phyloP scores from a whole-genome alignment of 768 basidiomycete genomes.

The Podaxis sp. region DNA sequence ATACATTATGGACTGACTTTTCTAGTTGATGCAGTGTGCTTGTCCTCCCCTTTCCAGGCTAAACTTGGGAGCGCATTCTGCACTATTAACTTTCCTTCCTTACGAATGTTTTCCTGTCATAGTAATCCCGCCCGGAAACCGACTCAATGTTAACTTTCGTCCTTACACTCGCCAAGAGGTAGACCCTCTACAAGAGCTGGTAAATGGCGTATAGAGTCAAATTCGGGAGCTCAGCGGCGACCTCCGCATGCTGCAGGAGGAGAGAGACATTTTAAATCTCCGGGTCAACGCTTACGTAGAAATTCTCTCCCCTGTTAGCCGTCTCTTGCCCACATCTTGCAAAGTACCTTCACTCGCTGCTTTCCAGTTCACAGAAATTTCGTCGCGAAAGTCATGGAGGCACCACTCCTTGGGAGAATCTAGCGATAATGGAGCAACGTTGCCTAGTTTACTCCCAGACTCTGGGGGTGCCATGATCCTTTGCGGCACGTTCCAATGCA shows the following conservation, averaged over 20 bases:
- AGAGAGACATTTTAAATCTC: neutral
- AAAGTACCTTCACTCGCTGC: constrained; percentile 19
- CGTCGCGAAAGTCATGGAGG: constrained; percentile 15
- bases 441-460: constrained; percentile 13
- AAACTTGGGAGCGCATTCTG: no score
- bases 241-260: neutral
- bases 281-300: neutral
- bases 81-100: no score
- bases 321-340: constrained; percentile 19
- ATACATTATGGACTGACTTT: no score
- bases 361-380: constrained; percentile 18
- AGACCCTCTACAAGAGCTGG: neutral
- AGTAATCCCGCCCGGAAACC: no score
- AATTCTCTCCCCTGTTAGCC: constrained; percentile 16
- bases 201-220: neutral
- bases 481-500: neutral
- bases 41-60: no score
- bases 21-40: no score
- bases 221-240: neutral
- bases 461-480: constrained; percentile 20
- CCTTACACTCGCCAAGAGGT: neutral
- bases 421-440: constrained; percentile 19
- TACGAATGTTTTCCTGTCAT: no score
- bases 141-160: no score
- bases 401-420: constrained; percentile 18